Base-by-base conservation (phyloP, 345 rosid species). In the Litchi chinensis region DNA sequence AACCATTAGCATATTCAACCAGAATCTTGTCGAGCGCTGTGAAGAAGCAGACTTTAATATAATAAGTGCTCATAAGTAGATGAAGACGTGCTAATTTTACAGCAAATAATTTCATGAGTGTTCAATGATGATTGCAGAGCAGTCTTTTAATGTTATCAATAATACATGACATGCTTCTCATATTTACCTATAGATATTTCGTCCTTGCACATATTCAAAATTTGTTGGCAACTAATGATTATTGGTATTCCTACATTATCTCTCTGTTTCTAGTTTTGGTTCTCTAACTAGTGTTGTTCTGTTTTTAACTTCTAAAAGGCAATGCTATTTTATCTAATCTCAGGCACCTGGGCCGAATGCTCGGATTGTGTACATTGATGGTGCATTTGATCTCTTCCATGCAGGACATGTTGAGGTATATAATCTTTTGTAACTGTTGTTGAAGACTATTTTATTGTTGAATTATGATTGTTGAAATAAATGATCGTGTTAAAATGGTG, bases 341-440 rank as follows among this genome's bases (percentile, higher is more conserved):
- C 90, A 95, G 99, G 95, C 93, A 62, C 99, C 98, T 43, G 89
- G 91, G 79, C 97, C 97, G 56, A 89, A 91, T 88, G 92, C 99
- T 65, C 89, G 89, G 52, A 82, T 95, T 63, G 88, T 95, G 19
- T 95, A 95, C 82, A 93, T 95, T 73, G 99, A 95, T 82, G 99
- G 99, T 21, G 98, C 97, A 46, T 95, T 95, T 82, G 99, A 95
- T 92, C 95, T 95, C 79, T 95, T 95, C 78, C 99, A 95, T 85
- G 99, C 99, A 46, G 99, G 99, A 78, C 99, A 95, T 84, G 99
- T 93, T 5, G 97, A 95, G 98, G 98, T 95, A 90, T 70, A 37
- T 41, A 39, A 41, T 28, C 8, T 37, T 32, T 65, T 26, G 28
- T 46, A 68, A 28, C 70, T 65, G 65, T 54, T 77, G 59, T 68